These are phyloP conservation scores for Kockiozyma suomiensis DNA, from an alignment of 805 yeast genomes.

Conservation along the genomic window DNA sequence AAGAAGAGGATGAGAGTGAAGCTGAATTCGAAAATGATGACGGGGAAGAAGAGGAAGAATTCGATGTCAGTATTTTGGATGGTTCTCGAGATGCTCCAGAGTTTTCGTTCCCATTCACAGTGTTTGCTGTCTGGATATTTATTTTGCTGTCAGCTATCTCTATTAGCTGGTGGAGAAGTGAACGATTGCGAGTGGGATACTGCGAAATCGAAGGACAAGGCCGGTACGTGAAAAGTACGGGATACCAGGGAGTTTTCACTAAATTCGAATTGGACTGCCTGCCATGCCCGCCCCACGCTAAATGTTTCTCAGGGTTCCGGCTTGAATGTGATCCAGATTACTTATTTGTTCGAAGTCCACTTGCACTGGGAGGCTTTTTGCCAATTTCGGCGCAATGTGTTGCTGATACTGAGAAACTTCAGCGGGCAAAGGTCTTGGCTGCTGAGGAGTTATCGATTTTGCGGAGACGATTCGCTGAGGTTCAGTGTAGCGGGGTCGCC, in stretches of 20 bases:
- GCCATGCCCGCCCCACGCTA: slow-evolving; percentile 79
- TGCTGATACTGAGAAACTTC: slow-evolving; percentile 71
- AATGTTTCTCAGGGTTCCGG: slow-evolving; percentile 63
- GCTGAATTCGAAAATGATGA: slow-evolving; percentile 17
- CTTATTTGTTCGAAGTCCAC: slow-evolving; percentile 55
- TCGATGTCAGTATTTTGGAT: slow-evolving; percentile 6
- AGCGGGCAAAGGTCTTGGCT: slow-evolving; percentile 65
- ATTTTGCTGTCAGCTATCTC: not conserved
- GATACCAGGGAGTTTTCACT: slow-evolving; percentile 15
- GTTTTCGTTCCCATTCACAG: slow-evolving; percentile 12
- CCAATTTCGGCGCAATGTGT: slow-evolving; percentile 69
- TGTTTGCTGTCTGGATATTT: slow-evolving; percentile 12
- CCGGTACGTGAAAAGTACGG: not conserved
- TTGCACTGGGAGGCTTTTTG: slow-evolving; percentile 56
- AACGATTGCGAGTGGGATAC: slow-evolving; percentile 18
- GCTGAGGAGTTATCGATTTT: slow-evolving; percentile 67
- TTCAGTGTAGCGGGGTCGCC: slow-evolving; percentile 49
- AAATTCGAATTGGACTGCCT: slow-evolving; percentile 62
- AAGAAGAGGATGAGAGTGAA: slow-evolving; percentile 11
- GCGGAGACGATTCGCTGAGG: slow-evolving; percentile 67
- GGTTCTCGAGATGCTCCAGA: slow-evolving; percentile 10
- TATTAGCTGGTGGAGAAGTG: slow-evolving; percentile 19
- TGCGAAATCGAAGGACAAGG: slow-evolving; percentile 26
- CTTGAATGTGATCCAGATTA: slow-evolving; percentile 74
- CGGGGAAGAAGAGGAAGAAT: slow-evolving; percentile 9